Base-by-base conservation (phyloP, 495 filamentous ascomycete genomes). In the Lasiosphaeria ovina region DNA sequence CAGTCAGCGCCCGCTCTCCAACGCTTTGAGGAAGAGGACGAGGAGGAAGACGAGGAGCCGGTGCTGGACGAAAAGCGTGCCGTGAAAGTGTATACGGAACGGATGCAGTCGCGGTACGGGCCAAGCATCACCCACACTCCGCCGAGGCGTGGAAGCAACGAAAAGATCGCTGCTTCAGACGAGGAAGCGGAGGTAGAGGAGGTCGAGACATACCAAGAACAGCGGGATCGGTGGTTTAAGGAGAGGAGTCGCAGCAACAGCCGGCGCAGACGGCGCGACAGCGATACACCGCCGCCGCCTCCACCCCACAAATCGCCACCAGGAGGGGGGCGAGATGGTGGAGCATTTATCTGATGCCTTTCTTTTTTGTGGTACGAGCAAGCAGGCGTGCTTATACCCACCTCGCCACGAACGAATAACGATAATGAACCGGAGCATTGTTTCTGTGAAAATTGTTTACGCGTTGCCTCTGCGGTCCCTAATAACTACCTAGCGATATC, bases 1-100 rank as follows among this genome's bases (percentile, higher is more conserved):
- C 65, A 62, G 5, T 79, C 80, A 32, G 60, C 74, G 67, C 77
- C 81, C 4, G 54, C 70, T 10, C 50, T 76, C 12, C 76, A 69
- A 31, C 66, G 65, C 1, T 77, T 76, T 52, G 76, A 76, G n/a
- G 66, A 74, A 12, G 67, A 71, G 11, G 63, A 68, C 14, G 61
- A 69, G 24, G 70, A 68, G 16, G 73, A 73, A n/a, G 66, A 68
- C 14, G 42, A 69, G 1, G 75, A 76, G 34, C 68, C 68, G 14
- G 69, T 69, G 34, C 62, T 66, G 14, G 62, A 59, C 7, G 35
- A 63, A 17, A 47, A 47, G 44, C 62, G 58, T 12, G 71, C 67
- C 14, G 56, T 62, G 36, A 64, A 69, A 45, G 14, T 47, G 48
- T 75, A 69, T 53, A 50, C 51, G 6, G 76, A 77, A 36, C 72